Percentiles rank a stretch among this genome's conserved stretches.
Conservation (phyloP, 2,329 filamentous ascomycete genomes). For the Fusarium sp. region DNA sequence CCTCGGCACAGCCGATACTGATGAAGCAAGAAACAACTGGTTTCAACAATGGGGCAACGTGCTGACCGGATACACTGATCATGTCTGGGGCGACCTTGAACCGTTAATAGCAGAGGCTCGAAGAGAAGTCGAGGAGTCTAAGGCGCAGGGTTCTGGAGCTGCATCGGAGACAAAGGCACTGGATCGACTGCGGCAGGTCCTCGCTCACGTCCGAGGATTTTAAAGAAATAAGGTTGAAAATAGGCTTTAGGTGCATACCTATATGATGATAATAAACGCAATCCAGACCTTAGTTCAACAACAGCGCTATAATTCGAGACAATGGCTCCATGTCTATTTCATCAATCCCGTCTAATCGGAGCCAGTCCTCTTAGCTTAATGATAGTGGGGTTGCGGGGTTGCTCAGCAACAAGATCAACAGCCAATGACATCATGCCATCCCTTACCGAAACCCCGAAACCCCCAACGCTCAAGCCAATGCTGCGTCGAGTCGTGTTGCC, state of each 20-base stretch:
- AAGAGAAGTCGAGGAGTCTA: slow-evolving; percentile 66
- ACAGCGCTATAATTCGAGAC: not conserved
- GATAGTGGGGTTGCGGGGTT: slow-evolving; percentile 40
- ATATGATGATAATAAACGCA: not conserved
- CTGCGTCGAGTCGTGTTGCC: slow-evolving; percentile 36
- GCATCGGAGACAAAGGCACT: slow-evolving; percentile 52
- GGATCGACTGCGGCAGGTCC: slow-evolving; percentile 55
- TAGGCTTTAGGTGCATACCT: slow-evolving; percentile 8
- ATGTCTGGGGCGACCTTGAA: slow-evolving; percentile 77
- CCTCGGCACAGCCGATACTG: slow-evolving; percentile 58
- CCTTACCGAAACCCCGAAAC: slow-evolving; percentile 8
- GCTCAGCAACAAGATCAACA: slow-evolving; percentile 49
- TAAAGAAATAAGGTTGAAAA: slow-evolving; percentile 20
- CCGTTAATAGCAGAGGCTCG: slow-evolving; percentile 70
- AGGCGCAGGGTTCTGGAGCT: slow-evolving; percentile 35
- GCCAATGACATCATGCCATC: slow-evolving; percentile 51
- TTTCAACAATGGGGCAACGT: slow-evolving; percentile 70
- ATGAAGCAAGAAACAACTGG: slow-evolving; percentile 63
- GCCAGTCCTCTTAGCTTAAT: not conserved
- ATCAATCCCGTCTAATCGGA: slow-evolving; percentile 1
- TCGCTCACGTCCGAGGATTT: slow-evolving; percentile 57
- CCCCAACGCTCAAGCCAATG: slow-evolving; percentile 15
- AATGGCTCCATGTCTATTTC: slow-evolving; percentile 8
- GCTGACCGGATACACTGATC: slow-evolving; percentile 71
- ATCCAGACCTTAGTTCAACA: not conserved